These are phyloP conservation scores for Trichoderma aggressivum DNA, from an alignment of 2,329 filamentous ascomycete species.

Conservation along the genomic window DNA sequence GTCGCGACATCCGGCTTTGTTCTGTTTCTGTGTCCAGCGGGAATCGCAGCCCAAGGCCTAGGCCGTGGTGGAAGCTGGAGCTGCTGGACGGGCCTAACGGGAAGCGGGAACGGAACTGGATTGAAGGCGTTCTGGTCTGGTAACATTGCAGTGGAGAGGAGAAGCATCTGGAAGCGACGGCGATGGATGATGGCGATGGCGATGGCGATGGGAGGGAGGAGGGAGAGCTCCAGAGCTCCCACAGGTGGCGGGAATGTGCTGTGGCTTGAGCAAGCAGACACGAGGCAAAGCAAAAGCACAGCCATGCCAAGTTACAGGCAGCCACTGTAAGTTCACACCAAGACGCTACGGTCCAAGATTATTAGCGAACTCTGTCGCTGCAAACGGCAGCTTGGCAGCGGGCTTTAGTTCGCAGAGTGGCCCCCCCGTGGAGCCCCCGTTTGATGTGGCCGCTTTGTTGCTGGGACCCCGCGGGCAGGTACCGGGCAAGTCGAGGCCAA, in stretches of 20 bases:
- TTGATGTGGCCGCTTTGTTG: neutral
- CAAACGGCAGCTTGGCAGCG: neutral
- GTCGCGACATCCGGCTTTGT: neutral
- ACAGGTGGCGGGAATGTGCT: neutral
- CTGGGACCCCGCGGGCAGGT: neutral
- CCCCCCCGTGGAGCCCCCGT: neutral
- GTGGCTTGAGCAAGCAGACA: neutral
- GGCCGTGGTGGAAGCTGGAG: neutral
- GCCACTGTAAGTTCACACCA: neutral
- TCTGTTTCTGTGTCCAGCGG: neutral
- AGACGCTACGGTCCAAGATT: neutral
- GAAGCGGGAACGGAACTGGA: neutral
- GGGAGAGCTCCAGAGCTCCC: neutral
- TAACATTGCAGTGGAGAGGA: neutral
- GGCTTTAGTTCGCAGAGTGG: neutral
- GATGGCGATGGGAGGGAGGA: neutral
- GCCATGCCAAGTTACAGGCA: neutral
- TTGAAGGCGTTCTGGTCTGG: neutral
- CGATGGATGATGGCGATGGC: neutral
- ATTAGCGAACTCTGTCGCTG: neutral
- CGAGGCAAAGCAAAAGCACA: neutral
- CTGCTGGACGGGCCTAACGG: neutral
- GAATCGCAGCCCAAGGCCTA: neutral
- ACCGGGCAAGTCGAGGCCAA: neutral
- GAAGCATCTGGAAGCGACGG: no score